Evolutionary conservation across 208 protist species (phyloP).

Genomic region (Trypanosoma platydactyli): DNA sequence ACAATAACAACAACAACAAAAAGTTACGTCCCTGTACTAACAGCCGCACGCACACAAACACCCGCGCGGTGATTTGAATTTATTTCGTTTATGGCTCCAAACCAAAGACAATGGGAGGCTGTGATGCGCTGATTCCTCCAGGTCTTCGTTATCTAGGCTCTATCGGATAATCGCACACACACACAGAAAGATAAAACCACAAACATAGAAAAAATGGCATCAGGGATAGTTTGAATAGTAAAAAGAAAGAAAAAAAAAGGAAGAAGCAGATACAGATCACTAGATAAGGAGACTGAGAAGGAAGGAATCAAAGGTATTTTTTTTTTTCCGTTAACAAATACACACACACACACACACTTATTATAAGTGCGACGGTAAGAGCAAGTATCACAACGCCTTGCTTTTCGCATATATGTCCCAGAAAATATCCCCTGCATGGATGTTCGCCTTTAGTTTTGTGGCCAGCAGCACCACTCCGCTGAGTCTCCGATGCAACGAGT

Average conservation of each 20-base stretch:
- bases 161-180: background rate
- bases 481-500: constrained; percentile 96
- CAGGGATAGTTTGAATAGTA: too few relatives aligned
- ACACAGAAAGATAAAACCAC: constrained; percentile 20
- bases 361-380: background rate
- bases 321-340: background rate
- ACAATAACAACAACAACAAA: constrained; percentile 10
- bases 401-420: constrained; percentile 55
- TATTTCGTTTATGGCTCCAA: constrained; percentile 4
- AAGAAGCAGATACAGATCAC: too few relatives aligned
- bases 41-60: too few relatives aligned
- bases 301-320: constrained; percentile 3
- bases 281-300: background rate
- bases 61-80: background rate
- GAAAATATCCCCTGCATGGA: constrained; percentile 77
- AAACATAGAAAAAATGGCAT: background rate
- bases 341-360: constrained; percentile 6
- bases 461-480: constrained; percentile 94
- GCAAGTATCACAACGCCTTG: constrained; percentile 5
- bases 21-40: constrained; percentile 3
- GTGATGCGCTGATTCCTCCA: too few relatives aligned
- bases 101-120: too few relatives aligned
- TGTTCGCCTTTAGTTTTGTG: constrained; percentile 82
- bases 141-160: too few relatives aligned
- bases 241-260: background rate